These are phyloP conservation scores for Amanita molliuscula DNA, from an alignment of 768 basidiomycete species.

Conservation along the genomic window DNA sequence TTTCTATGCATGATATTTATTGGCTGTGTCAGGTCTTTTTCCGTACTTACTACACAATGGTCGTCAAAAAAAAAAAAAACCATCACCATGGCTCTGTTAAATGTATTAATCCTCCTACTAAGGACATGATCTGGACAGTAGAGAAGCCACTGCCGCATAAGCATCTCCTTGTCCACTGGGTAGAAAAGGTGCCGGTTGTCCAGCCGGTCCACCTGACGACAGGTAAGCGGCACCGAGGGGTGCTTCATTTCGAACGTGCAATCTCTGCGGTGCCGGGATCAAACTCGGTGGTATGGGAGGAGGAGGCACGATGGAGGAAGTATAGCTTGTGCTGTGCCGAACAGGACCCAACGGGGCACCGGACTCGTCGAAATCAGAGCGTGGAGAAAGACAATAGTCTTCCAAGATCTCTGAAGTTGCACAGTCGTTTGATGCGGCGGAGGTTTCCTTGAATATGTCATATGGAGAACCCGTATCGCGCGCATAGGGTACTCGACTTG, in stretches of 20 bases:
- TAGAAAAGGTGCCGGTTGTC: neutral
- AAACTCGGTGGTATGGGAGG: neutral
- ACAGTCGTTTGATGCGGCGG: neutral
- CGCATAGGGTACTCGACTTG: neutral
- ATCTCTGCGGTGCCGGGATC: conserved; percentile 1
- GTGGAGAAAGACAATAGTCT: conserved; percentile 1
- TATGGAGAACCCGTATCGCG: neutral
- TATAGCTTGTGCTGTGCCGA: neutral
- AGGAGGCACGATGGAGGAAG: neutral
- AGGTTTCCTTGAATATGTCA: neutral
- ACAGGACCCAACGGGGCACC: neutral
- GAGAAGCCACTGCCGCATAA: conserved; percentile 2
- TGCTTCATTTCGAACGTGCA: conserved; percentile 3
- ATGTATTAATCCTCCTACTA: neutral
- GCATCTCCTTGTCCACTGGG: neutral
- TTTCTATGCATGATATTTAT: no score
- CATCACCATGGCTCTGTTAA: no score
- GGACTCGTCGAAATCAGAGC: neutral
- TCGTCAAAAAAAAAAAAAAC: no score
- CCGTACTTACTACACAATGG: no score
- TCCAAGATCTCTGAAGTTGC: neutral
- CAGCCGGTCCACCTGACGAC: neutral
- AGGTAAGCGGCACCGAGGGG: neutral
- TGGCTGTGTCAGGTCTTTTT: no score
- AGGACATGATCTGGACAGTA: neutral